phyloP scores from a whole-genome alignment of 164 flowering plant genomes.

The Nymphaea thermarum region DNA sequence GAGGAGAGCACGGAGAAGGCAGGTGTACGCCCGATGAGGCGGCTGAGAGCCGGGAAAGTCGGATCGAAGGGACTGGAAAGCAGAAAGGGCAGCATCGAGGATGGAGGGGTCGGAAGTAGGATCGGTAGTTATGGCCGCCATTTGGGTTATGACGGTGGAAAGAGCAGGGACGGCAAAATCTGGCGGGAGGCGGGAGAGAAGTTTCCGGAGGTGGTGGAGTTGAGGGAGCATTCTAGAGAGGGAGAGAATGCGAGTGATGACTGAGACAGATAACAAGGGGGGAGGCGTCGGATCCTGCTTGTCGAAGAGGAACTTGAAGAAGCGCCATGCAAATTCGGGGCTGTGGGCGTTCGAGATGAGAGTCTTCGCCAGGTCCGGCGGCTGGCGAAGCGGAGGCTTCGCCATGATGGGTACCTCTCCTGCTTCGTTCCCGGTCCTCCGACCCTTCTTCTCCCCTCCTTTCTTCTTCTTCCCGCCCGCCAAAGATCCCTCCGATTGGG shows the following conservation, averaged over 20 bases:
- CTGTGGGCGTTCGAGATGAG: conserved; percentile 35
- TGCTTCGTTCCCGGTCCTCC: background rate
- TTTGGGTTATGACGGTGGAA: background rate
- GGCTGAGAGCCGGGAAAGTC: conserved; percentile 40
- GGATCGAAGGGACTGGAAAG: conserved; percentile 43
- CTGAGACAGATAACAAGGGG: conserved; percentile 22
- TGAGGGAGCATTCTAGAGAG: conserved; percentile 40
- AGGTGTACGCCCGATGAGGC: conserved; percentile 42
- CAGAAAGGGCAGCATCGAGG: conserved; percentile 37
- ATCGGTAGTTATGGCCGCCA: background rate
- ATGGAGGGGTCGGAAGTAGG: background rate
- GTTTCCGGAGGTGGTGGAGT: conserved; percentile 43
- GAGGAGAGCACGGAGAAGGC: conserved; percentile 38
- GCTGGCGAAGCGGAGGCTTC: background rate
- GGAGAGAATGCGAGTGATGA: conserved; percentile 43
- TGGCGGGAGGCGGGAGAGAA: conserved; percentile 22
- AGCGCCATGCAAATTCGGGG: conserved; percentile 61
- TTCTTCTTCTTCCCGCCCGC: background rate
- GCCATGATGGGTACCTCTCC: background rate
- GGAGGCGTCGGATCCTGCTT: conserved; percentile 19
- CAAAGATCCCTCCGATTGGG: too few species aligned
- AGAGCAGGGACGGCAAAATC: background rate
- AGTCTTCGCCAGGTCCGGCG: conserved; percentile 22
- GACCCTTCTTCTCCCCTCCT: background rate
- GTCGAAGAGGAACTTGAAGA: conserved; percentile 51